Base-by-base conservation (phyloP, 2,329 filamentous ascomycete genomes). In the Metarhizium album region DNA sequence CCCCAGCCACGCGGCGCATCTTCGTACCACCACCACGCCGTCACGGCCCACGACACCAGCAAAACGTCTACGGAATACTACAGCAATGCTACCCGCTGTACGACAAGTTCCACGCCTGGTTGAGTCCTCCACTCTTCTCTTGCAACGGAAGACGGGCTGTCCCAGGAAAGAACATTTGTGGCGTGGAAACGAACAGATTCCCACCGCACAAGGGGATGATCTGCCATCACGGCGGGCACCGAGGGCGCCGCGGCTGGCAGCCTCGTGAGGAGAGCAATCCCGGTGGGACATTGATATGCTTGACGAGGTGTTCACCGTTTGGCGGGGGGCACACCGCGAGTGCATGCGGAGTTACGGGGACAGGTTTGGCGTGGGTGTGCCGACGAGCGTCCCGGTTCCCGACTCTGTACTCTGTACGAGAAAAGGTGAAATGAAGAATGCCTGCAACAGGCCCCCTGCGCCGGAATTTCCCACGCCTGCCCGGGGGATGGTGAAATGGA, bases 371-470 rank as follows among this genome's bases (percentile, higher is more conserved):
- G 16, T 22, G 16, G 47, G 23, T 1, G 47, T 49, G 23, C 47
- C 45, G 22, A 45, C 45, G 23, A 49, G 37, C n/a, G n/a, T 49
- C 5, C 22, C 45, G 38, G n/a, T n/a, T n/a, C n/a, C n/a, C n/a
- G n/a, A n/a, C n/a, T n/a, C n/a, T n/a, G n/a, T n/a, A 42, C 47
- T 4, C 23, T 49, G 47, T 49, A 49, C 13, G 47, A 49, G 38
- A 42, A 38, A 38, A 4, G 37, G 3, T n/a, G n/a, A n/a, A n/a
- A n/a, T n/a, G n/a, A n/a, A n/a, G n/a, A n/a, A n/a, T n/a, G n/a
- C n/a, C n/a, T n/a, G n/a, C n/a, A n/a, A n/a, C n/a, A n/a, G n/a
- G n/a, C n/a, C n/a, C n/a, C n/a, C n/a, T n/a, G n/a, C n/a, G n/a
- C n/a, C n/a, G n/a, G n/a, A n/a, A n/a, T n/a, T n/a, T n/a, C n/a